Percentiles rank a stretch among this genome's conserved stretches.
These are phyloP conservation scores for Backusella mclennaniae DNA, from an alignment of 192 early-diverging fungal species.

Conservation along the genomic window DNA sequence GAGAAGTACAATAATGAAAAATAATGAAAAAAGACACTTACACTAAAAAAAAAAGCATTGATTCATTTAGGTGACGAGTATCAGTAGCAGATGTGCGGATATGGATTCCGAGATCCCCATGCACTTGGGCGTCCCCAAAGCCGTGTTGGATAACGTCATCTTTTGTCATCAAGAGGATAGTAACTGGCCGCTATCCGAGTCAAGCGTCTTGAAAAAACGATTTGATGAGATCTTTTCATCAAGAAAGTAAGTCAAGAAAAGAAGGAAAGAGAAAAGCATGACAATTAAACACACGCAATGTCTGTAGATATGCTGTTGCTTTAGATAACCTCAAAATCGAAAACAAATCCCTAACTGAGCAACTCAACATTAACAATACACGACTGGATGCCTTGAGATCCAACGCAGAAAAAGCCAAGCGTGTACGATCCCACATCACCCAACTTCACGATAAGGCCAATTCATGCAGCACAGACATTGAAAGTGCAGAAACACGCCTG, in stretches of 20 bases:
- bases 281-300: not conserved
- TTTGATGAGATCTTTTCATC: conserved; percentile 99
- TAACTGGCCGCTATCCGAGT: conserved; percentile 95
- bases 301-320: not conserved
- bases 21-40: not conserved
- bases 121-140: conserved; percentile 86
- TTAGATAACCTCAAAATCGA: conserved; percentile 37
- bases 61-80: conserved; percentile 44
- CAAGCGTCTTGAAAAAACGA: conserved; percentile 83
- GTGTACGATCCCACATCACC: not conserved
- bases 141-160: conserved; percentile 97
- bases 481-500: not conserved
- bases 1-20: conserved; percentile 39
- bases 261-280: not conserved
- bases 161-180: conserved; percentile 99
- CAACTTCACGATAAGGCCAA: not conserved
- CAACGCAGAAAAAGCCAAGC: not conserved
- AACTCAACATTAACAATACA: conserved; percentile 31
- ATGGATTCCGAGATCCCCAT: conserved; percentile 81
- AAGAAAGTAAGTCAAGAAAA: conserved; percentile 56
- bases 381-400: not conserved
- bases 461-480: not conserved
- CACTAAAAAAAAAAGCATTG: not conserved
- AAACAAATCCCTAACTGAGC: conserved; percentile 56
- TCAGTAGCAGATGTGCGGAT: conserved; percentile 82